These are phyloP conservation scores for Hypoxylon sp. DNA, from an alignment of 2,329 filamentous ascomycete genomes.

Conservation along the genomic window DNA sequence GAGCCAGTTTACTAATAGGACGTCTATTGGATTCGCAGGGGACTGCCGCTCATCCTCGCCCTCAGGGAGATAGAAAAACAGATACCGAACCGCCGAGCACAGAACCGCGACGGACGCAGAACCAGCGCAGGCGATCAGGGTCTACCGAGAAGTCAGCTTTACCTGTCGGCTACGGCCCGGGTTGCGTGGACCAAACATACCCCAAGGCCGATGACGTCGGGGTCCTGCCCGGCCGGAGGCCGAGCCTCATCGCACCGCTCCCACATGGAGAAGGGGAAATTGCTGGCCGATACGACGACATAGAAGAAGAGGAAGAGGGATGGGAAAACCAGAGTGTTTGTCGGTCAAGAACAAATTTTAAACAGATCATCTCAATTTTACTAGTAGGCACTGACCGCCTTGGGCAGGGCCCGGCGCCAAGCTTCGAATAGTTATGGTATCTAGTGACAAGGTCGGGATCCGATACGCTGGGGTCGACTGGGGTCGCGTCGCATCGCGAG, in stretches of 20 bases:
- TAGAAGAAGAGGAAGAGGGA: slow-evolving; percentile 32
- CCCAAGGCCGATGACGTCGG: slow-evolving; percentile 44
- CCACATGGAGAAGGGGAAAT: slow-evolving; percentile 43
- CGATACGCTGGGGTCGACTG: slow-evolving; percentile 43
- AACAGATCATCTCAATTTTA: slow-evolving; percentile 29
- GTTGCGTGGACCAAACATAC: slow-evolving; percentile 29
- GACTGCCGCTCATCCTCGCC: slow-evolving; percentile 31
- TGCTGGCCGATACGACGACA: slow-evolving; percentile 42
- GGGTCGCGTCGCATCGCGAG: slow-evolving; percentile 36
- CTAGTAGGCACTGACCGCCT: slow-evolving; percentile 39
- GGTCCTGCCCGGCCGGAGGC: slow-evolving; percentile 44
- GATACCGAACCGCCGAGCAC: slow-evolving; percentile 44
- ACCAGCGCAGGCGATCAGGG: slow-evolving; percentile 43
- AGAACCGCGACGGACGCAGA: slow-evolving; percentile 43
- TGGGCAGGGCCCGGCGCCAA: slow-evolving; percentile 34
- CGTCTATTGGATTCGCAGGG: slow-evolving; percentile 42
- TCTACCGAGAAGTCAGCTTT: slow-evolving; percentile 36
- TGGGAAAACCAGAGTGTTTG: slow-evolving; percentile 19
- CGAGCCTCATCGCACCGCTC: slow-evolving; percentile 43
- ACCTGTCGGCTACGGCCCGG: neutral
- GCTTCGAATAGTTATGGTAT: slow-evolving; percentile 33
- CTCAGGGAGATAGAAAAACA: slow-evolving; percentile 42
- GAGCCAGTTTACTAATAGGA: slow-evolving; percentile 39
- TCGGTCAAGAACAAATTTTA: slow-evolving; percentile 37
- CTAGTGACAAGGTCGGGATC: slow-evolving; percentile 37